Percentiles rank a stretch among this genome's conserved stretches.
phyloP scores from a whole-genome alignment of 2,329 filamentous ascomycete species.

The Trichoderma sp. region DNA sequence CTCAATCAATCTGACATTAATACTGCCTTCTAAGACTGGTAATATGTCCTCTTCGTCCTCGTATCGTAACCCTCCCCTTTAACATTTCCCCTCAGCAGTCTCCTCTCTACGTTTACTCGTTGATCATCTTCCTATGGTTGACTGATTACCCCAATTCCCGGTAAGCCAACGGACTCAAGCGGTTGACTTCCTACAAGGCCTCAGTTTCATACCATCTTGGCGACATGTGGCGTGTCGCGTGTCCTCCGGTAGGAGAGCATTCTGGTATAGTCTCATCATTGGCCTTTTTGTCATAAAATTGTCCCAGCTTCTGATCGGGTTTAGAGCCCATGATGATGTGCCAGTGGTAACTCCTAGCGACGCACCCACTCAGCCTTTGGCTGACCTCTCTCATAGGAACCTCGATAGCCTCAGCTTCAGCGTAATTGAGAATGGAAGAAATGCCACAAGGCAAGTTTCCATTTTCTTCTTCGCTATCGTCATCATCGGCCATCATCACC shows the following conservation, averaged over 20 bases:
- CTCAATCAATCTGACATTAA: too few species aligned
- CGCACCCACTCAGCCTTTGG: neutral
- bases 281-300: neutral
- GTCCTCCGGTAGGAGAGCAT: neutral
- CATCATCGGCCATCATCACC: neutral
- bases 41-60: too few species aligned
- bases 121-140: too few species aligned
- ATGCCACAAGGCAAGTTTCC: neutral
- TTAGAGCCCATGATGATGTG: neutral
- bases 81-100: too few species aligned
- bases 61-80: too few species aligned
- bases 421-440: neutral
- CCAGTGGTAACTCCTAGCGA: neutral
- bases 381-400: neutral
- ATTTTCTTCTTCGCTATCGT: neutral
- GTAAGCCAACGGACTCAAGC: too few species aligned
- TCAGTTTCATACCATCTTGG: too few species aligned
- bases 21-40: too few species aligned
- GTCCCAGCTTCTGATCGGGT: too few species aligned
- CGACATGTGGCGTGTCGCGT: neutral
- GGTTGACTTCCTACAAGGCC: too few species aligned
- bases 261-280: neutral
- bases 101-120: too few species aligned
- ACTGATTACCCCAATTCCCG: too few species aligned
- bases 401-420: neutral